Percentiles rank a stretch among this genome's conserved stretches.
These are phyloP conservation scores for Rhizophagus prolifer DNA, from an alignment of 192 early-diverging fungal genomes.

Conservation along the genomic window DNA sequence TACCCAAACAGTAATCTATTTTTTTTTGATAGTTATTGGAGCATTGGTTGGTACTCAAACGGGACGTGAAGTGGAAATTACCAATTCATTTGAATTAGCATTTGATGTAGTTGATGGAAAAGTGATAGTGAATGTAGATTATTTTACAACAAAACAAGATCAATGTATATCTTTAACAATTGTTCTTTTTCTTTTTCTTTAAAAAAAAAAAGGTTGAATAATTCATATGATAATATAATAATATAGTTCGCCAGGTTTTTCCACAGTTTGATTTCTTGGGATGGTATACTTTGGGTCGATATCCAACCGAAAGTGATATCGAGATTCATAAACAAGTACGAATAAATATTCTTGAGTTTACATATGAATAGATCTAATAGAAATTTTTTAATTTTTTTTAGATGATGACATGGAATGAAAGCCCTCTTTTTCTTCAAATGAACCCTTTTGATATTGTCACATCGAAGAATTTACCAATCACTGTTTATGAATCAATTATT, in stretches of 20 bases:
- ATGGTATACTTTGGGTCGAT: slow-evolving; percentile 75
- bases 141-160: slow-evolving; percentile 72
- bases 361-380: not conserved
- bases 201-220: not conserved
- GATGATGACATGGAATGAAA: slow-evolving; percentile 74
- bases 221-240: not conserved
- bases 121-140: slow-evolving; percentile 58
- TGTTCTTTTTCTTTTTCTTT: not conserved
- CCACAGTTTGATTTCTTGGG: slow-evolving; percentile 80
- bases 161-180: slow-evolving; percentile 61
- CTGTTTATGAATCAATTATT: slow-evolving; percentile 75
- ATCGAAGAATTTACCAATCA: slow-evolving; percentile 69
- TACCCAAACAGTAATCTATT: not conserved
- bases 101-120: slow-evolving; percentile 40
- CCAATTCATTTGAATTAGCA: slow-evolving; percentile 82
- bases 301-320: slow-evolving; percentile 62
- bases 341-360: not conserved
- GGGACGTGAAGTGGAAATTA: slow-evolving; percentile 80
- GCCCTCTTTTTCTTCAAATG: slow-evolving; percentile 72
- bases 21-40: slow-evolving; percentile 59
- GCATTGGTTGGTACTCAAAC: slow-evolving; percentile 73
- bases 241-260: slow-evolving; percentile 78
- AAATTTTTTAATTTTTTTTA: slow-evolving; percentile 31
- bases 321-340: slow-evolving; percentile 74
- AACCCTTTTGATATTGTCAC: slow-evolving; percentile 53